Evolutionary conservation across 2,329 filamentous ascomycete species (phyloP).

Genomic region (Aureobasidium leucospermi): DNA sequence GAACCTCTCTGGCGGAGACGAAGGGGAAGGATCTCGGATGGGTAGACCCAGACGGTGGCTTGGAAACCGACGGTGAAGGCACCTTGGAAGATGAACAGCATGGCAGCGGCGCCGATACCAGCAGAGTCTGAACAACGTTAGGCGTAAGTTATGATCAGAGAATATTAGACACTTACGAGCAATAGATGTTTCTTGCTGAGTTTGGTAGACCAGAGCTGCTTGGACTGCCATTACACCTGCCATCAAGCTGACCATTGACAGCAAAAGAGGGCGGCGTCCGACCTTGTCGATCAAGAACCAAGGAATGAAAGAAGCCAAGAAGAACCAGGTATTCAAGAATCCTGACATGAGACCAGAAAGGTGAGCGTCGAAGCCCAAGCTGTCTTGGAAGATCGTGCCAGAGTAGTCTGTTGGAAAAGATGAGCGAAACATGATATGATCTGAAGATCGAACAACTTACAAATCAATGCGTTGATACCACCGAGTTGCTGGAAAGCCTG

Average conservation of each 20-base stretch:
- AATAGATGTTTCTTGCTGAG: conserved; percentile 23
- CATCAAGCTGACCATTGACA: conserved; percentile 48
- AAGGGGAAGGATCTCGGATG: conserved; percentile 53
- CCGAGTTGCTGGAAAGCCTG: conserved; percentile 25
- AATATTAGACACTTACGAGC: conserved; percentile 12
- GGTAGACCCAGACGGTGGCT: conserved; percentile 56
- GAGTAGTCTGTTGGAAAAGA: conserved; percentile 18
- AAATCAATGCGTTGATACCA: conserved; percentile 26
- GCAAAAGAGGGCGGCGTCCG: conserved; percentile 38
- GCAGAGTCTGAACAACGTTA: conserved; percentile 13
- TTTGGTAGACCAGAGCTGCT: conserved; percentile 33
- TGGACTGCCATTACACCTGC: conserved; percentile 60
- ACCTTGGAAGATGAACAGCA: conserved; percentile 58
- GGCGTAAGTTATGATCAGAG: background rate
- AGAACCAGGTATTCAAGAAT: conserved; percentile 34
- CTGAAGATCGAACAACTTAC: background rate
- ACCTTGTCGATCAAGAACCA: conserved; percentile 52
- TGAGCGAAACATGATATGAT: background rate
- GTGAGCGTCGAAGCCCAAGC: conserved; percentile 20
- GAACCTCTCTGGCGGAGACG: conserved; percentile 30
- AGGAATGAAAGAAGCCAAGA: conserved; percentile 29
- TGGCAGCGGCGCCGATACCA: conserved; percentile 36
- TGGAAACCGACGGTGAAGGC: conserved; percentile 55
- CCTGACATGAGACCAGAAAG: conserved; percentile 26
- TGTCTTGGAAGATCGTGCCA: conserved; percentile 24